Evolutionary conservation across 1,284 basidiomycete genomes (phyloP).

Genomic region (Ganoderma leucocontextum): DNA sequence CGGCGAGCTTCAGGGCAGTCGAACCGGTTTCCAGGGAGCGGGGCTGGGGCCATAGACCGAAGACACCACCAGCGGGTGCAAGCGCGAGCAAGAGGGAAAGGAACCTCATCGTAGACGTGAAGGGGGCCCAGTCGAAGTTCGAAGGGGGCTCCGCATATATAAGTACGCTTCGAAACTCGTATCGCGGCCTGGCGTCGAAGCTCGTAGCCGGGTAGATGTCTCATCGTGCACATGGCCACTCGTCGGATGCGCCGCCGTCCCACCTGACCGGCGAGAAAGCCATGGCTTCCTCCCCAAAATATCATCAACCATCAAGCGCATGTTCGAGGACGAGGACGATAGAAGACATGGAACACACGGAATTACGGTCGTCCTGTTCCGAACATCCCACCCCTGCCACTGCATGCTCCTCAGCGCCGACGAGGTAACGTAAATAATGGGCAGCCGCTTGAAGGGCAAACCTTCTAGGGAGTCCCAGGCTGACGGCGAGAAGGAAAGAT

Average conservation of each 20-base stretch:
- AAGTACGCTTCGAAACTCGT: neutral
- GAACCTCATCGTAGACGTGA: slow-evolving; percentile 23
- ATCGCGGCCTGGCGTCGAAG: neutral
- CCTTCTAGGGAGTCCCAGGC: neutral
- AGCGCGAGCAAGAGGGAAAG: slow-evolving; percentile 12
- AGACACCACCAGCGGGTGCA: slow-evolving; percentile 15
- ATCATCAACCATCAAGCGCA: slow-evolving; percentile 22
- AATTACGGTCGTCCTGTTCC: neutral
- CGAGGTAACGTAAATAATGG: neutral
- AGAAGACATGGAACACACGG: neutral
- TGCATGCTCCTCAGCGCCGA: neutral
- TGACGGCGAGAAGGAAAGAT: neutral
- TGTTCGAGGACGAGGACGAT: slow-evolving; percentile 11
- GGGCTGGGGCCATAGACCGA: slow-evolving; percentile 71
- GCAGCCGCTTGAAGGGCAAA: neutral
- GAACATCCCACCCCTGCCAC: neutral
- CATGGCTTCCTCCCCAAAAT: slow-evolving; percentile 22
- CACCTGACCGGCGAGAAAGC: slow-evolving; percentile 19
- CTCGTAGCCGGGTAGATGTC: neutral
- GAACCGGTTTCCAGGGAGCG: slow-evolving; percentile 56
- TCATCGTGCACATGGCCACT: neutral
- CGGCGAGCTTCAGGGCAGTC: slow-evolving; percentile 56
- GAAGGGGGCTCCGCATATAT: slow-evolving; percentile 2
- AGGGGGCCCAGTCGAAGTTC: neutral
- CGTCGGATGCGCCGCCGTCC: slow-evolving; percentile 2